Conservation (phyloP, 192 early-diverging fungal genomes). For the Piromyces finnis region DNA sequence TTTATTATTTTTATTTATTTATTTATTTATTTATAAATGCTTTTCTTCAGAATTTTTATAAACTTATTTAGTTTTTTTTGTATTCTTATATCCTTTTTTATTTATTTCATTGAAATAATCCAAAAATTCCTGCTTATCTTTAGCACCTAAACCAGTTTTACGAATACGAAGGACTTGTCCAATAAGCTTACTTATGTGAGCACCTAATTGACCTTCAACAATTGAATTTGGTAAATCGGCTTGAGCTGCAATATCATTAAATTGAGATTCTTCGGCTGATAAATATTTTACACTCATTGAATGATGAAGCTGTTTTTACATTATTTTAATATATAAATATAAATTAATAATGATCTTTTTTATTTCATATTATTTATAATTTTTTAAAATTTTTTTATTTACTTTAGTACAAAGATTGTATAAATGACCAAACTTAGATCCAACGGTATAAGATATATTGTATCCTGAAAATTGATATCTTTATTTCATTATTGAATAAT, state of each 20-base stretch:
- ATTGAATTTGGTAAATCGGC: conserved; percentile 6
- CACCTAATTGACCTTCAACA: conserved; percentile 29
- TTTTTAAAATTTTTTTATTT: conserved; percentile 1
- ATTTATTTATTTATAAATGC: too few species aligned
- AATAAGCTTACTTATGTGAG: conserved; percentile 30
- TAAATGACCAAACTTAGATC: conserved; percentile 23
- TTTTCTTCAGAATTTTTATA: too few species aligned
- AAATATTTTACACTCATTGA: conserved; percentile 22
- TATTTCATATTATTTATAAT: too few species aligned
- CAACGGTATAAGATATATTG: conserved; percentile 37
- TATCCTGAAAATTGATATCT: background rate
- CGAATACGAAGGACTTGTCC: conserved; percentile 44
- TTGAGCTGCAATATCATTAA: conserved; percentile 5
- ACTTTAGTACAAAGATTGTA: conserved; percentile 41
- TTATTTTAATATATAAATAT: too few species aligned
- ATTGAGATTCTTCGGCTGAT: conserved; percentile 14
- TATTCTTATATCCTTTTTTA: background rate
- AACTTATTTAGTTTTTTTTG: background rate
- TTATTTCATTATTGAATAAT: too few species aligned
- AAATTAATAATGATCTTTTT: too few species aligned
- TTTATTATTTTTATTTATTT: too few species aligned
- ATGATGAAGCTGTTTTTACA: conserved; percentile 24
- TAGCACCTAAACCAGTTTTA: conserved; percentile 36
- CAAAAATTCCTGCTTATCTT: conserved; percentile 61
- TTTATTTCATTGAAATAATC: conserved; percentile 30